Conservation (phyloP, 148 eudicot species). For the Amaranthus cruentus region DNA sequence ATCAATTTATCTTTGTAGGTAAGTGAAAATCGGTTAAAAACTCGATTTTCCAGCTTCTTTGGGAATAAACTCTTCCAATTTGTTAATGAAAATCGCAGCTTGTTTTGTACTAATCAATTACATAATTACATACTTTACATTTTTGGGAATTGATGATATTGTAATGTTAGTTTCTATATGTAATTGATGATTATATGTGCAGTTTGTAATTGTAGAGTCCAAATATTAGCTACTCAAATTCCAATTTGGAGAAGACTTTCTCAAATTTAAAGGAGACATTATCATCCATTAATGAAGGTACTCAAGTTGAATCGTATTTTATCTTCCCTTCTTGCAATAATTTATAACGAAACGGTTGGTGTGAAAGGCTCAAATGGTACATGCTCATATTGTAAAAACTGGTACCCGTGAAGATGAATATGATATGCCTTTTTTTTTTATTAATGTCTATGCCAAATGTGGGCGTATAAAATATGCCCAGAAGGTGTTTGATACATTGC, state of each 20-base stretch:
- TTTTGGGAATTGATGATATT: neutral
- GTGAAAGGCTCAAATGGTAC: conserved; percentile 36
- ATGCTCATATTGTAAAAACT: conserved; percentile 58
- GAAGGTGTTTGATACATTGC: conserved; percentile 50
- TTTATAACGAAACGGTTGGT: conserved; percentile 39
- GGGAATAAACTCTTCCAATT: neutral
- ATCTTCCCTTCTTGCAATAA: conserved; percentile 58
- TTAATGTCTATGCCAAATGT: conserved; percentile 64
- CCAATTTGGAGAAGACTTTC: conserved; percentile 25
- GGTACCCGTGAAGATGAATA: conserved; percentile 45
- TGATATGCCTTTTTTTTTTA: conserved; percentile 57
- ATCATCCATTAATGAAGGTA: conserved; percentile 32
- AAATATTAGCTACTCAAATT: conserved; percentile 28
- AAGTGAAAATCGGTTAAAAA: neutral
- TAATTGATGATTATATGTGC: conserved; percentile 2
- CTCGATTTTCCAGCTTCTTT: neutral
- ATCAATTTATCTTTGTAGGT: neutral
- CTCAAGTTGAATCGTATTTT: conserved; percentile 34
- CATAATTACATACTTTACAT: neutral
- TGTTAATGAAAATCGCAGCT: too few species aligned
- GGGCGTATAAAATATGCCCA: conserved; percentile 51
- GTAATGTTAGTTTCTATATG: neutral
- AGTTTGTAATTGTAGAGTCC: conserved; percentile 25
- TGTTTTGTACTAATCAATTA: too few species aligned
- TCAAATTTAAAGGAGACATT: conserved; percentile 36